Evolutionary conservation across 1,284 basidiomycete genomes (phyloP).

Genomic region (Naganishia albida): DNA sequence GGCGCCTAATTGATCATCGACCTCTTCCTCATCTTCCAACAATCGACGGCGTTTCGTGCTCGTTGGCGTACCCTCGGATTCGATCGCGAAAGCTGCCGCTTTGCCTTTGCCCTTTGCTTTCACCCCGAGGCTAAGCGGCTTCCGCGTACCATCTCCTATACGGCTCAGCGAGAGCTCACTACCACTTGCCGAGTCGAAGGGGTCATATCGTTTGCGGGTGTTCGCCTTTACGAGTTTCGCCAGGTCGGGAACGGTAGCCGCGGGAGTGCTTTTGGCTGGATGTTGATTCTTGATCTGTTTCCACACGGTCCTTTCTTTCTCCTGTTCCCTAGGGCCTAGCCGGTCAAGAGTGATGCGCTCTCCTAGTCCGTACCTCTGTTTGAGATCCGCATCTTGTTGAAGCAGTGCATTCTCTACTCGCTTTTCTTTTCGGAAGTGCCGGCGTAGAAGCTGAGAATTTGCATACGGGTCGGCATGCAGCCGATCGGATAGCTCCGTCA

Average conservation of each 20-base stretch:
- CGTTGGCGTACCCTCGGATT: not conserved
- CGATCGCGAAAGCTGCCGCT: not conserved
- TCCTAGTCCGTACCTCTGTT: constrained; percentile 71
- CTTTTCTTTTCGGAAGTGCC: constrained; percentile 81
- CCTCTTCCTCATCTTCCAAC: constrained; percentile 10
- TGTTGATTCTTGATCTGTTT: constrained; percentile 58
- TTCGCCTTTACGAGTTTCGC: constrained; percentile 33
- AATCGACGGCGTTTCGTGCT: constrained; percentile 12
- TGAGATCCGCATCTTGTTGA: constrained; percentile 67
- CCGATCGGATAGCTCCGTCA: constrained; percentile 71
- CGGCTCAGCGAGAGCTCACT: not conserved
- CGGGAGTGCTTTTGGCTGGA: not conserved
- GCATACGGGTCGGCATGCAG: constrained; percentile 81
- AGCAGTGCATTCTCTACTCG: constrained; percentile 68
- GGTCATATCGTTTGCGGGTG: constrained; percentile 47
- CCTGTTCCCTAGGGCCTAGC: constrained; percentile 59
- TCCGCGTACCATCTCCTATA: not conserved
- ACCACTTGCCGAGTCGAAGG: constrained; percentile 37
- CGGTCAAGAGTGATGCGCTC: constrained; percentile 60
- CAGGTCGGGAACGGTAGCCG: constrained; percentile 1
- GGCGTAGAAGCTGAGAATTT: constrained; percentile 71
- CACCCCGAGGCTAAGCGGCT: constrained; percentile 1
- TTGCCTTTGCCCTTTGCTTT: constrained; percentile 22
- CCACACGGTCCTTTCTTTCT: constrained; percentile 61
- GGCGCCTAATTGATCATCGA: not conserved